Conservation (phyloP, 371 early-diverging fungal species). For the Dichotomocladium elegans region DNA sequence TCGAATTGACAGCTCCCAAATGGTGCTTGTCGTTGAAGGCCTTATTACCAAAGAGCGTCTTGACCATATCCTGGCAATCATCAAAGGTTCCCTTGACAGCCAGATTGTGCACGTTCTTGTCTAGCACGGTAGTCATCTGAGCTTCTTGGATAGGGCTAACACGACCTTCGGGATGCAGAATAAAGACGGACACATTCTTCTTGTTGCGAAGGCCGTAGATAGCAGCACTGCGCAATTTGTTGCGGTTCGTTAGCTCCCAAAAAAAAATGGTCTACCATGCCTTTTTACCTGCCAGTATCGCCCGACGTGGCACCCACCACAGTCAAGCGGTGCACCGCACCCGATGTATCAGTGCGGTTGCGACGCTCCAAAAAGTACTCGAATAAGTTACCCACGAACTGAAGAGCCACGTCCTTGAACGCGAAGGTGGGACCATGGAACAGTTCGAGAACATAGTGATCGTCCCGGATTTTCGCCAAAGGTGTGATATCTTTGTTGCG, state of each 20-base stretch:
- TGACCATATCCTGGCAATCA: slow-evolving; percentile 94
- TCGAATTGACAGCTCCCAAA: slow-evolving; percentile 96
- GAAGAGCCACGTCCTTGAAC: slow-evolving; percentile 97
- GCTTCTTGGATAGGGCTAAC: slow-evolving; percentile 94
- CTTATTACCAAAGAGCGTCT: slow-evolving; percentile 80
- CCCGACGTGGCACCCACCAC: slow-evolving; percentile 97
- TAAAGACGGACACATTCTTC: slow-evolving; percentile 88
- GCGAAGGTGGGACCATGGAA: slow-evolving; percentile 98
- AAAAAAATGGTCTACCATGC: no score
- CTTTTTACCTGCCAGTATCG: slow-evolving; percentile 84
- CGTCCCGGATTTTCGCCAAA: slow-evolving; percentile 64
- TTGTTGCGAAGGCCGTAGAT: slow-evolving; percentile 95
- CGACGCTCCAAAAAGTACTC: slow-evolving; percentile 91
- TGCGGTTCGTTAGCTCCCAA: no score
- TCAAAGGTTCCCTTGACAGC: slow-evolving; percentile 94
- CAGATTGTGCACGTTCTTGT: slow-evolving; percentile 90
- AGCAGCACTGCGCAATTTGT: slow-evolving; percentile 73
- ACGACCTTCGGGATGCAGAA: slow-evolving; percentile 88
- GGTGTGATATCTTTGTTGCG: slow-evolving; percentile 77
- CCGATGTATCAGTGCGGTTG: slow-evolving; percentile 49
- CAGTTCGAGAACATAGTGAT: slow-evolving; percentile 82
- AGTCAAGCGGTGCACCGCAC: slow-evolving; percentile 68
- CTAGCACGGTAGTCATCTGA: slow-evolving; percentile 95
- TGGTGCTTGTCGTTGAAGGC: slow-evolving; percentile 73
- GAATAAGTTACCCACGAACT: slow-evolving; percentile 95